A percentile compares a stretch with the other conserved stretches of the same genome.
Evolutionary conservation across 1,284 basidiomycete genomes (phyloP).

Genomic region (Cutaneotrichosporon curvatum): DNA sequence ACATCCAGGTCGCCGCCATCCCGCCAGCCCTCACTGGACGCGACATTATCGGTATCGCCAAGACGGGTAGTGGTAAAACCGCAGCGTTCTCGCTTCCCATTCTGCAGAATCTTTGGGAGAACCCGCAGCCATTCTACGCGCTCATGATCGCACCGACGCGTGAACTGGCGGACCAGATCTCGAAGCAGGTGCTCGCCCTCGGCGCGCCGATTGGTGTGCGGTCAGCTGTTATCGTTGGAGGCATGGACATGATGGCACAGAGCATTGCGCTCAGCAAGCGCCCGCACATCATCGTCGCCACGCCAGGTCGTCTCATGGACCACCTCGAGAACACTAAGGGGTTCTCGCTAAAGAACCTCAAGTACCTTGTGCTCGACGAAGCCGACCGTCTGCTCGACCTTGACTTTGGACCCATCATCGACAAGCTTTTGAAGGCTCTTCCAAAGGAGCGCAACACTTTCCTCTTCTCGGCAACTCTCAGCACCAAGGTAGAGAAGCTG

Average conservation of each 20-base stretch:
- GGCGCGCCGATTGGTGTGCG: conserved; percentile 92
- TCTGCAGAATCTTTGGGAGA: conserved; percentile 92
- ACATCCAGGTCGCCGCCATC: conserved; percentile 84
- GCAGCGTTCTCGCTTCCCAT: conserved; percentile 96
- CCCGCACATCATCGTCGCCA: conserved; percentile 95
- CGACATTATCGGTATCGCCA: conserved; percentile 96
- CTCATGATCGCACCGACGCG: conserved; percentile 92
- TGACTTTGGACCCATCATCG: conserved; percentile 95
- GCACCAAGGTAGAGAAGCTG: conserved; percentile 94
- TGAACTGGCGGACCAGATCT: conserved; percentile 97
- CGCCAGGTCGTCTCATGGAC: conserved; percentile 88
- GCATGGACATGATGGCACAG: conserved; percentile 90
- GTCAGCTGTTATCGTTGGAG: conserved; percentile 86
- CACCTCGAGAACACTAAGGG: conserved; percentile 98
- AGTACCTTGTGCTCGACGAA: conserved; percentile 94
- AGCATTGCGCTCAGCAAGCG: conserved; percentile 85
- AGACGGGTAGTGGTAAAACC: conserved; percentile 96
- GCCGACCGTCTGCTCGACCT: conserved; percentile 94
- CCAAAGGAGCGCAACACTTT: conserved; percentile 93
- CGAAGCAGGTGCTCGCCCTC: conserved; percentile 88
- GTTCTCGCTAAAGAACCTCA: conserved; percentile 78
- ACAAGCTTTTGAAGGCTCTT: conserved; percentile 92
- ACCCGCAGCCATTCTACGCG: conserved; percentile 88
- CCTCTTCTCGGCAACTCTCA: conserved; percentile 99
- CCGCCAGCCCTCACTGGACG: conserved; percentile 83